Base-by-base conservation (phyloP, 176 grass and related monocot genomes). In the Oryza brachyantha region DNA sequence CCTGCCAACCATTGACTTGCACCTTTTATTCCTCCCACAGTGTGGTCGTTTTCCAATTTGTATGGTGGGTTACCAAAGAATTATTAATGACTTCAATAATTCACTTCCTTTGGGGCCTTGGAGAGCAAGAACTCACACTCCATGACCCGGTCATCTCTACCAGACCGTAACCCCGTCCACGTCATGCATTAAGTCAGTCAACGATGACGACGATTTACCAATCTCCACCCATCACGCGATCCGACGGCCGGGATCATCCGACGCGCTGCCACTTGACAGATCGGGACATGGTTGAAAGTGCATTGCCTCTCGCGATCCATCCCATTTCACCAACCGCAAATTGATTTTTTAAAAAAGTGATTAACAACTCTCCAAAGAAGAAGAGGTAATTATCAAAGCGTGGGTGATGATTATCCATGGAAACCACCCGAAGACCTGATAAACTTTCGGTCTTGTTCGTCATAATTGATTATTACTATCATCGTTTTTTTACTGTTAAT, bases 101-200 rank as follows among this genome's bases (percentile, higher is more conserved):
- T 85, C 60, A 43, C 69, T 64, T 81, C 24, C 50, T n/a, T n/a
- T n/a, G n/a, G n/a, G n/a, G n/a, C 62, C 37, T 35, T 43, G 6
- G 11, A 17, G 29, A 34, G 10, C 1, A 29, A 14, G 7, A 21
- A 7, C n/a, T 43, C 26, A 45, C 54, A 29, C 54, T 19, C 11
- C 22, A 41, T 29, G 79, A 72, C 79, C 27, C 8, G 66, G 72
- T 87, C 77, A 55, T 14, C 25, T 48, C 6, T n/a, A 29, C 40
- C 40, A 12, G 81, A 62, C 8, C 39, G 22, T 28, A 29, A 16
- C 22, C 22, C 3, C n/a, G n/a, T 59, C 21, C 36, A 58, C 29
- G 1, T 24, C 52, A 75, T 26, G 26, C 61, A 11, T 7, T 45
- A 3, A 3, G 31, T 32, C 31, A 32, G 67, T 79, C 83, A 42